Evolutionary conservation across 2,329 filamentous ascomycete species (phyloP).

Genomic region (Pseudocercospora fuligena): DNA sequence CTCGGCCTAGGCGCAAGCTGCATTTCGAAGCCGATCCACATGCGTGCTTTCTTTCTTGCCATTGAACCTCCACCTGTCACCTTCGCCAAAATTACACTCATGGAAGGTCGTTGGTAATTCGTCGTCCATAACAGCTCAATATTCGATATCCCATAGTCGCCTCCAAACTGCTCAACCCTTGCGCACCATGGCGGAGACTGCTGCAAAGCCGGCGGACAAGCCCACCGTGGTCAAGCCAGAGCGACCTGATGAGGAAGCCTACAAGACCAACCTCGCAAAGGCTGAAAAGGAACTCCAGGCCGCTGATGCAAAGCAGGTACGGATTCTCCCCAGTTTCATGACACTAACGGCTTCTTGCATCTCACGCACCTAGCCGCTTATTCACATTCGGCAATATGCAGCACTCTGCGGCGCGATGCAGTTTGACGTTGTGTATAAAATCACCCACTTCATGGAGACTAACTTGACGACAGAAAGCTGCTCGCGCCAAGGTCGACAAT

Average conservation of each 20-base stretch:
- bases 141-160: neutral
- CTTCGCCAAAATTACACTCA: neutral
- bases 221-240: slow-evolving; percentile 63
- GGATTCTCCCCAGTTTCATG: neutral
- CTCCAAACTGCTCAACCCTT: neutral
- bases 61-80: neutral
- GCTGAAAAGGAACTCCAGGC: slow-evolving; percentile 86
- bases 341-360: neutral
- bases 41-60: neutral
- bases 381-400: neutral
- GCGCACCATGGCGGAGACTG: slow-evolving; percentile 34
- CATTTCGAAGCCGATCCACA: neutral
- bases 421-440: neutral
- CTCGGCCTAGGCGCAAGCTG: neutral
- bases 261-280: slow-evolving; percentile 76
- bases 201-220: slow-evolving; percentile 22
- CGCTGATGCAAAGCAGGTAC: slow-evolving; percentile 66
- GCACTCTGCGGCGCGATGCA: neutral
- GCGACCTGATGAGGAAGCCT: slow-evolving; percentile 85
- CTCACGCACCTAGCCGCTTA: neutral
- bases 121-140: neutral
- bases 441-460: neutral
- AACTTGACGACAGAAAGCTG: slow-evolving; percentile 66
- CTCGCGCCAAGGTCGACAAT: slow-evolving; percentile 86
- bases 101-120: neutral